These are phyloP conservation scores for Alternaria postmessia DNA, from an alignment of 2,329 filamentous ascomycete species.

Conservation along the genomic window DNA sequence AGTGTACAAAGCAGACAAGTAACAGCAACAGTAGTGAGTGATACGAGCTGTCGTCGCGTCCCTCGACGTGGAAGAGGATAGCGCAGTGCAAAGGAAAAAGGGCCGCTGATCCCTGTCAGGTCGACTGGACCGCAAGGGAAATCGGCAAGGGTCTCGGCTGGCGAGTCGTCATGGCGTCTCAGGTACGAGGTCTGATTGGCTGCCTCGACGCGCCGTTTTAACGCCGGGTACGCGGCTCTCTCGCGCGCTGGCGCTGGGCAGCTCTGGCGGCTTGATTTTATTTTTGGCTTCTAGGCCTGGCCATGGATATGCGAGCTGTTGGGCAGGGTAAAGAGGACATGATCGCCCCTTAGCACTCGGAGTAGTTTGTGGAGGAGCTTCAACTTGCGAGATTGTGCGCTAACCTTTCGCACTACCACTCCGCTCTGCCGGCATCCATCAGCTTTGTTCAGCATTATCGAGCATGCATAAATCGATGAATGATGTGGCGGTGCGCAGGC, in stretches of 20 bases:
- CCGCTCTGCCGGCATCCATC: neutral
- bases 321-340: neutral
- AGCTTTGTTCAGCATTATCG: neutral
- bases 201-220: constrained; percentile 17
- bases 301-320: neutral
- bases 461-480: neutral
- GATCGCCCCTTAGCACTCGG: constrained; percentile 15
- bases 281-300: constrained; percentile 14
- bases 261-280: constrained; percentile 5
- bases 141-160: neutral
- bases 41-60: neutral
- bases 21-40: neutral
- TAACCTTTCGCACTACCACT: constrained; percentile 7
- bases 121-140: neutral
- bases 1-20: neutral
- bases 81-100: neutral
- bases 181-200: constrained; percentile 15
- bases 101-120: constrained; percentile 8
- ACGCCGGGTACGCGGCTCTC: constrained; percentile 20
- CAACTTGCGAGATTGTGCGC: neutral
- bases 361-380: constrained; percentile 8
- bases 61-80: neutral
- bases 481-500: neutral
- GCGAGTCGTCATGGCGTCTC: neutral
- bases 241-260: too few relatives aligned